Evolutionary conservation across 1,284 basidiomycete species (phyloP).

Genomic region (Athelia sp.): DNA sequence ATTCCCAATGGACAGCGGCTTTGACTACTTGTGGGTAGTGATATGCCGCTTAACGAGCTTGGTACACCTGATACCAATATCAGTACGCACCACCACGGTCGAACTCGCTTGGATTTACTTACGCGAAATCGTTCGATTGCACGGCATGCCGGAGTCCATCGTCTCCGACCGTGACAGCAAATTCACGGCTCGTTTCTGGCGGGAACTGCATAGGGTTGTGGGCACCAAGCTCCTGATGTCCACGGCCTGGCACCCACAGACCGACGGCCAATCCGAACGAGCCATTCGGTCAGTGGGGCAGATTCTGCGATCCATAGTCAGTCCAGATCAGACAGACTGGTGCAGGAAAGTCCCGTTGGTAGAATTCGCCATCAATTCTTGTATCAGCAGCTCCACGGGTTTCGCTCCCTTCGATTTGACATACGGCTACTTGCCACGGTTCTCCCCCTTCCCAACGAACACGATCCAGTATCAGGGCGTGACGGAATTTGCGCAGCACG

Average conservation of each 20-base stretch:
- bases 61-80: neutral
- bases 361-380: conserved; percentile 21
- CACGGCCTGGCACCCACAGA: conserved; percentile 39
- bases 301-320: conserved; percentile 19
- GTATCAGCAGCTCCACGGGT: conserved; percentile 13
- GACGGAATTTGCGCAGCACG: conserved; percentile 13
- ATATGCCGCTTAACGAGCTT: conserved; percentile 1
- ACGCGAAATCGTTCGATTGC: conserved; percentile 1
- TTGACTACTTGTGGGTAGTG: conserved; percentile 6
- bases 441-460: neutral
- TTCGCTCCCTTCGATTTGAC: conserved; percentile 23
- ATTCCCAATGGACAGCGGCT: conserved; percentile 4
- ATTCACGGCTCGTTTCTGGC: conserved; percentile 31
- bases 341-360: conserved; percentile 11
- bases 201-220: conserved; percentile 23
- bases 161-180: conserved; percentile 27
- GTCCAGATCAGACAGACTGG: conserved; percentile 21
- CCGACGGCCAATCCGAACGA: conserved; percentile 28
- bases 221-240: conserved; percentile 34
- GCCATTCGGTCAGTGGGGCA: conserved; percentile 22
- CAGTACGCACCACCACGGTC: neutral
- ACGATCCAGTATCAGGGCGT: conserved; percentile 11
- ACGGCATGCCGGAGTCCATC: conserved; percentile 25
- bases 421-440: conserved; percentile 14
- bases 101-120: neutral